A percentile compares a stretch with the other conserved stretches of the same genome.
Evolutionary conservation across 2,329 filamentous ascomycete species (phyloP).

Genomic region (Neospermospora avenae): DNA sequence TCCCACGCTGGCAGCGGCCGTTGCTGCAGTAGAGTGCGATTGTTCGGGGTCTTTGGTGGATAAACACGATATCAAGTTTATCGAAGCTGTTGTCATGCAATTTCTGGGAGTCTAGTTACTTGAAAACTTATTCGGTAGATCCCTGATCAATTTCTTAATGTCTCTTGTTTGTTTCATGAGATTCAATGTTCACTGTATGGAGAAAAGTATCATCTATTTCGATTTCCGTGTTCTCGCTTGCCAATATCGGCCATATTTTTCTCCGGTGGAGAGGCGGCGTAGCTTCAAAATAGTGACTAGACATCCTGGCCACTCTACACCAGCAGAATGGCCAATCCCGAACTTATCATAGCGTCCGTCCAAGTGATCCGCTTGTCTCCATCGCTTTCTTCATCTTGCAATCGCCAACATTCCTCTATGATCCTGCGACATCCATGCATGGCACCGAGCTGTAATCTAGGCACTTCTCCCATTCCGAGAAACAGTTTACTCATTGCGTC

Average conservation of each 20-base stretch:
- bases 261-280: no score
- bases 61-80: conserved; percentile 41
- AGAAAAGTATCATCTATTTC: no score
- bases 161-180: no score
- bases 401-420: conserved; percentile 1
- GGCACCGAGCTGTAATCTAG: not conserved
- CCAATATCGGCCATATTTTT: no score
- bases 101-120: conserved; percentile 35
- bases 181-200: conserved; percentile 36
- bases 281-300: not conserved
- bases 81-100: conserved; percentile 37
- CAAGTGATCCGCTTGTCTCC: not conserved
- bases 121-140: no score
- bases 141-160: no score
- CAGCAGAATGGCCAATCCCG: not conserved
- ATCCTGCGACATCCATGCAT: not conserved
- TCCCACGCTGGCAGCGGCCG: no score
- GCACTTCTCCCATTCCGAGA: not conserved
- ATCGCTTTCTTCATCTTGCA: not conserved
- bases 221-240: no score
- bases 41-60: conserved; percentile 37
- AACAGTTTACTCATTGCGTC: not conserved
- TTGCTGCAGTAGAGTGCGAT: conserved; percentile 38
- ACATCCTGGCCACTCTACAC: not conserved
- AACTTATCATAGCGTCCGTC: not conserved